Evolutionary conservation across 768 basidiomycete genomes (phyloP), one percentile per base, ranked within the genome.

Genomic region (Rhizopogon roseolus): DNA sequence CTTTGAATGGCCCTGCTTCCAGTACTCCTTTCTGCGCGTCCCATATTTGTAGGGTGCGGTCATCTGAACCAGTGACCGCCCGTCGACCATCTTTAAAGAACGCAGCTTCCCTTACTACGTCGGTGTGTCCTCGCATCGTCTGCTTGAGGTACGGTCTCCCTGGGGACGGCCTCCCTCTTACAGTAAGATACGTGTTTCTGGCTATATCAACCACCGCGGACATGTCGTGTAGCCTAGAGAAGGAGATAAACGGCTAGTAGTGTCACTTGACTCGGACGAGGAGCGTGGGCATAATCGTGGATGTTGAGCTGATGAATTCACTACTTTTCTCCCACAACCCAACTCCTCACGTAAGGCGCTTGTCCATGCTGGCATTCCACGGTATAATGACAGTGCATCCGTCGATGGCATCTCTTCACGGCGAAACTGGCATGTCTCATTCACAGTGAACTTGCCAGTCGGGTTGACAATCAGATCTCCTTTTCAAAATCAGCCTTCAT

Each of bases 81-180:
- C 53, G 65, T 17, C 52, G 64, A 56, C 49, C 54, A 19, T 68
- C 66, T 5, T 62, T 64, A 49, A 66, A 66, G 60, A 66, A 67
- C 36, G 64, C 64, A 50, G 68, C 55, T 16, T 52, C 61, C 28
- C 64, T 50, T 46, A 66, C 66, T 16, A 60, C 58, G 54, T 64
- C 62, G 6, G 54, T 60, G 54, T 66, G 66, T 1, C 64, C 66
- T 29, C 6, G n/a, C 17, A 17, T 29, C 6, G 2, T 17, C 28
- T n/a, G 28, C 28, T 1, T 13, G 22, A 22, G 22, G 22, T 22
- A 22, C 3, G 22, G 22, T 22, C 22, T 22, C 22, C 22, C 22
- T 10, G n/a, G 1, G 6, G 28, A 9, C 5, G 7, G 14, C 10
- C n/a, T 9, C n/a, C n/a, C n/a, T 29, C 44, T 45, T 28, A 45